These are phyloP conservation scores for Lichtheimia corymbifera DNA, from an alignment of 371 early-diverging fungal species.

Conservation along the genomic window DNA sequence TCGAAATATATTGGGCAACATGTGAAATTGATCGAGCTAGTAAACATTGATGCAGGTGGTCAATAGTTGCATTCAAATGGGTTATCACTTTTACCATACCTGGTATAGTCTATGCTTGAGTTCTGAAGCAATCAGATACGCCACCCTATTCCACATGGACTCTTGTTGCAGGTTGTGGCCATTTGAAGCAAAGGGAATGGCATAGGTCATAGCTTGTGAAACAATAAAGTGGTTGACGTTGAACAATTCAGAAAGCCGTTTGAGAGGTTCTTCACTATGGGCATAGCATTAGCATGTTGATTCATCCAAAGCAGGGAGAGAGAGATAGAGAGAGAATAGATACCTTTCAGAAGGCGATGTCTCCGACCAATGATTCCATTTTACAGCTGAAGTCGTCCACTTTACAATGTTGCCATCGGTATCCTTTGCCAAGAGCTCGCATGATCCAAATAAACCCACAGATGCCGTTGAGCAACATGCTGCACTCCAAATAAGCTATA, in stretches of 20 bases:
- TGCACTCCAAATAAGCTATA: constrained; percentile 71
- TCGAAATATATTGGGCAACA: constrained; percentile 59
- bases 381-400: constrained; percentile 61
- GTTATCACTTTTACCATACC: constrained; percentile 25
- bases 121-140: constrained; percentile 58
- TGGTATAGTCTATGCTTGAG: constrained; percentile 63
- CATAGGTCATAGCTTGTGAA: constrained; percentile 68
- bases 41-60: neutral
- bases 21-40: constrained; percentile 59
- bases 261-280: constrained; percentile 61
- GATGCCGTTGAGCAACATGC: constrained; percentile 71
- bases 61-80: no score
- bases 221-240: constrained; percentile 81
- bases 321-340: neutral
- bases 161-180: constrained; percentile 54
- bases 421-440: constrained; percentile 69
- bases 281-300: neutral
- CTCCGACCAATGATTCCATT: constrained; percentile 58
- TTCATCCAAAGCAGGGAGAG: no score
- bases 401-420: constrained; percentile 62
- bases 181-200: constrained; percentile 64
- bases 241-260: constrained; percentile 70
- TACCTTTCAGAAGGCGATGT: constrained; percentile 51
- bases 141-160: constrained; percentile 41
- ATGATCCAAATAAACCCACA: constrained; percentile 52